Base-by-base conservation (phyloP, 73 alveolate genomes). In the Blepharisma japonicum region DNA sequence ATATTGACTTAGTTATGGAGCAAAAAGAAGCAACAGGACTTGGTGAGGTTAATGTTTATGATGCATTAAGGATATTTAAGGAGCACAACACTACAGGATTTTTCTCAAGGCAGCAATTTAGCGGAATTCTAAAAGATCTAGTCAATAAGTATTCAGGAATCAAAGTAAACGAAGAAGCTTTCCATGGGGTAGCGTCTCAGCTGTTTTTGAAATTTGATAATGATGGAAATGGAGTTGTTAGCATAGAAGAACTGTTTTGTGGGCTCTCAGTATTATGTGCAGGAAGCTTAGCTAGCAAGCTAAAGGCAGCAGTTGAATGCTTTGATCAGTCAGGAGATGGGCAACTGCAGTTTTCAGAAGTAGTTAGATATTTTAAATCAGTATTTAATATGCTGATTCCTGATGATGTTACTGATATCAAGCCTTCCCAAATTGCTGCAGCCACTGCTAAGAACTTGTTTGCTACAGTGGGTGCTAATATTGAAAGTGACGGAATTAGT, bases 401-500 rank as follows among this genome's bases (percentile, higher is more conserved):
- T 51, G 66, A 51, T 14, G 66, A 11, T 11, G 4, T 14, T 11
- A 51, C 27, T 18, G n/a, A 14, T 11, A 51, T 51, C 21, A 18
- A 51, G n/a, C 66, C 66, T 51, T 14, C n/a, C 27, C 0, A 18
- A 51, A 18, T 51, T 18, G 66, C 66, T 51, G n/a, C 21, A 18
- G 66, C 21, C 66, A 51, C 66, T 18, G 66, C 66, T 11, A 51
- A 51, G 21, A 51, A 51, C 66, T 51, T 51, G 66, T 51, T 51
- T 4, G 66, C 42, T 32, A 32, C 42, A 32, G 42, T 32, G 42
- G 42, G 42, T 32, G 42, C 42, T 3, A 32, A 32, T 3, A 32
- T 32, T 32, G 42, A 32, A 32, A 32, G 42, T 3, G 42, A 32
- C 42, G 42, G 42, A 32, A 32, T 32, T 32, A 32, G 42, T 32